Base-by-base conservation (phyloP, 2,329 filamentous ascomycete species). In the Ilyonectria mors-panacis region DNA sequence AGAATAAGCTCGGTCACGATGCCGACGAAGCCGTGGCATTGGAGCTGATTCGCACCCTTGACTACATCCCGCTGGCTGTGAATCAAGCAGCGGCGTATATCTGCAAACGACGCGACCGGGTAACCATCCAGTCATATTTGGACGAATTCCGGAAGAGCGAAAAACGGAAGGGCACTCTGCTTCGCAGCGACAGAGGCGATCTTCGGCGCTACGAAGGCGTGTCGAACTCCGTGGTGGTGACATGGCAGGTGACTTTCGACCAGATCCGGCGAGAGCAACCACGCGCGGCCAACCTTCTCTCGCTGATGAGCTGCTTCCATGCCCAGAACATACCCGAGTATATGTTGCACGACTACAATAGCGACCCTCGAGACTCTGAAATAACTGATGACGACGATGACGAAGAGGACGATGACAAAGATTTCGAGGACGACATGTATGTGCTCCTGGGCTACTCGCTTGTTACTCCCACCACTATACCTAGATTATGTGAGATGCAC, bases 281-380 rank as follows among this genome's bases (percentile, higher is more conserved):
- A 42, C 50, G 44, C 4, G 58, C 58, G 28, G 47, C 45, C 6
- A 33, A 60, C 9, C 47, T 60, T 3, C 33, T 60, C 10, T 51
- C 47, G 6, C 37, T 60, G 5, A 60, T 60, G 58, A 54, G 58
- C 33, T 30, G n/a, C 10, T 86, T 84, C 70, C 79, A 86, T 53
- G 73, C 77, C 21, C 79, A 85, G 66, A 80, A 78, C 15, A 84
- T 86, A 17, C 80, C 81, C 23, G 57, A 69, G 30, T 60, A 44
- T 35, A 65, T 70, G 47, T 53, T 72, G 8, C 28, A 37, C 15
- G 15, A 37, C 15, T 65, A 65, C 23, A 6, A 30, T 15, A 15
- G 9, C 35, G 35, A 12, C 35, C 12, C 9, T 12, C 35, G 1
- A 12, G 4, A 33, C 6, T 23, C 23, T 23, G 23, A 23, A 23